A percentile compares a stretch with the other conserved stretches of the same genome.
Conservation (phyloP, 2,329 filamentous ascomycete species). For the Pleomassaria siparia region DNA sequence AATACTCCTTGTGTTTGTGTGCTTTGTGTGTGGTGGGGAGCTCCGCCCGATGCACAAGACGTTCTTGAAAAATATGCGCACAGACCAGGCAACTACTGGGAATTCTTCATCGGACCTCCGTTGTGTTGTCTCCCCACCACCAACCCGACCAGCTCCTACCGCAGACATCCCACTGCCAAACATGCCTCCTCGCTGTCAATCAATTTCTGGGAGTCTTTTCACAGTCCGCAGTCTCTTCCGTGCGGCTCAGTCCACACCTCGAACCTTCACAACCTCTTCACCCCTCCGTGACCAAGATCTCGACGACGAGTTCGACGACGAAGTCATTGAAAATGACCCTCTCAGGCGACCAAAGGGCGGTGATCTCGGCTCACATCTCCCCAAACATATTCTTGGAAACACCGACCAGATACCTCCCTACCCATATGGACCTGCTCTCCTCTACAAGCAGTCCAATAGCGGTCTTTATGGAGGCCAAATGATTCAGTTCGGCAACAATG, state of each 20-base stretch:
- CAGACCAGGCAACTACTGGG: constrained; percentile 3
- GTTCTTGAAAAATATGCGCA: neutral
- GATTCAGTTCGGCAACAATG: constrained; percentile 79
- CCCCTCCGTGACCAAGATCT: too few species aligned
- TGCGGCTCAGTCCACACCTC: constrained; percentile 17
- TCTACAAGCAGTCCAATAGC: constrained; percentile 79
- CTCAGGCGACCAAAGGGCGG: constrained; percentile 23
- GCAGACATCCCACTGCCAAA: constrained; percentile 10
- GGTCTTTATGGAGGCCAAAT: constrained; percentile 71
- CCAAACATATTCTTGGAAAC: constrained; percentile 35
- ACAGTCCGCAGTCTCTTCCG: constrained; percentile 13
- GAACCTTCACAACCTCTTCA: constrained; percentile 31
- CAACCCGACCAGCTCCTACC: constrained; percentile 15
- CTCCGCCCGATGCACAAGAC: neutral
- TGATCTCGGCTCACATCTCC: constrained; percentile 39
- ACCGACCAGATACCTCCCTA: constrained; percentile 54
- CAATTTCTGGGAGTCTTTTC: constrained; percentile 26
- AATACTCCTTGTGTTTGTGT: too few species aligned
- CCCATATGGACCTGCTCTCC: constrained; percentile 68
- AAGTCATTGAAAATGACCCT: constrained; percentile 19
- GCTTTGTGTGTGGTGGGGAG: neutral
- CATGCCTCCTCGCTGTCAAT: constrained; percentile 36
- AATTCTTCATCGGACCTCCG: constrained; percentile 33
- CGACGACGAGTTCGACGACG: too few species aligned
- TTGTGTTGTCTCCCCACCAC: constrained; percentile 13